phyloP scores from a whole-genome alignment of 306 rosid genomes.

The Cajanus cajan region DNA sequence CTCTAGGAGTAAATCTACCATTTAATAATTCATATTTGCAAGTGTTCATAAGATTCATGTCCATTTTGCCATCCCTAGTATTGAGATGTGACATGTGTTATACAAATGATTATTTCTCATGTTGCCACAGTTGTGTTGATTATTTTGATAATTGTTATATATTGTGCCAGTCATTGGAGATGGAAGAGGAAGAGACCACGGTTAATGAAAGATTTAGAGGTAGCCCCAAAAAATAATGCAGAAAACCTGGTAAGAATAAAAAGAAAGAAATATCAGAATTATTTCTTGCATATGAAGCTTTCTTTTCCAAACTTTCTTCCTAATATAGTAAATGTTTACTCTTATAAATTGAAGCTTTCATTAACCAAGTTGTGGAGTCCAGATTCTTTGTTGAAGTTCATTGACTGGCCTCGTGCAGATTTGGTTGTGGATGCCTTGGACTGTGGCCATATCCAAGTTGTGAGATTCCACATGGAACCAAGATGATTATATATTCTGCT shows the following conservation, averaged over 20 bases:
- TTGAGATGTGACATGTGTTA: not conserved
- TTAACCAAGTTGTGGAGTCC: not conserved
- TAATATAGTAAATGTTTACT: conserved; percentile 15
- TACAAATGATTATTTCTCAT: not conserved
- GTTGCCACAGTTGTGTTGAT: not conserved
- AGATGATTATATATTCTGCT: not conserved
- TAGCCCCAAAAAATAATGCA: conserved; percentile 4
- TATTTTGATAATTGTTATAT: not conserved
- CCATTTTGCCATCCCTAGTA: no score
- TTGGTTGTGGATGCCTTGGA: conserved; percentile 77
- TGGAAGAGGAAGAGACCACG: conserved; percentile 74
- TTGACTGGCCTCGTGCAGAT: conserved; percentile 43
- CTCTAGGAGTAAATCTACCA: no score
- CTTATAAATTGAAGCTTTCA: conserved; percentile 35
- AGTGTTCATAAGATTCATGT: no score
- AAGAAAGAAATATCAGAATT: not conserved
- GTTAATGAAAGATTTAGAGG: conserved; percentile 74
- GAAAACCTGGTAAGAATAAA: not conserved
- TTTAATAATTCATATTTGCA: no score
- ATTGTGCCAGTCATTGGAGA: conserved; percentile 61
- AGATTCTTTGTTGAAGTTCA: not conserved
- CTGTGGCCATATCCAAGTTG: conserved; percentile 51
- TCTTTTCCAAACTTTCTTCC: not conserved
- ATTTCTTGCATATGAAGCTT: not conserved
- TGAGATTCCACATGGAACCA: conserved; percentile 26